Evolutionary conservation across 1,139 yeast genomes (phyloP).

Genomic region (Taphrina wiesneri): DNA sequence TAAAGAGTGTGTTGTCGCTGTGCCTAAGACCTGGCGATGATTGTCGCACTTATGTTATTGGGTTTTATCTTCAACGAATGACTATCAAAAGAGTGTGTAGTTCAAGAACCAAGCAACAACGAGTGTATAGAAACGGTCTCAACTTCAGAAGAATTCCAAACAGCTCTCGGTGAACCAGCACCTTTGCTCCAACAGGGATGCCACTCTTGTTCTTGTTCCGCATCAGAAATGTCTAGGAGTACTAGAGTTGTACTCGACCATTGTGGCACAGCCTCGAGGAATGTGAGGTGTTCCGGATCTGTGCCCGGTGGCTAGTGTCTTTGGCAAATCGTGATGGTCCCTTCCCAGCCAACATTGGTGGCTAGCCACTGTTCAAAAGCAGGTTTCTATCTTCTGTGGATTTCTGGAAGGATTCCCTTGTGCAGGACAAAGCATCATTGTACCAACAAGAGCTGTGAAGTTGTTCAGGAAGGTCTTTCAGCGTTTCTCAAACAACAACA

Average conservation of each 20-base stretch:
- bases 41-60: neutral
- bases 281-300: conserved; percentile 13
- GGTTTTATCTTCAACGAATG: neutral
- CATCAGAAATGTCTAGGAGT: neutral
- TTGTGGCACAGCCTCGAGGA: conserved; percentile 6
- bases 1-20: neutral
- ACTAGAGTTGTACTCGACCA: neutral
- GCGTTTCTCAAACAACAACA: too few relatives aligned
- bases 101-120: neutral
- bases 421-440: neutral
- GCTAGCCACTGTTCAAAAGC: neutral
- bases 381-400: neutral
- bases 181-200: neutral
- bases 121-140: neutral
- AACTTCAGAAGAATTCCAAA: neutral
- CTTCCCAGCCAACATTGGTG: neutral
- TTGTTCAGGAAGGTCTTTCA: too few relatives aligned
- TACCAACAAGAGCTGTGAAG: too few relatives aligned
- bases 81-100: conserved; percentile 2
- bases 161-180: neutral
- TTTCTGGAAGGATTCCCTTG: neutral
- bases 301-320: conserved; percentile 1
- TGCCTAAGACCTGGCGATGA: neutral
- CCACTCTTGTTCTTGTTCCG: neutral
- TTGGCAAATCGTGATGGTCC: neutral